These are phyloP conservation scores for Lolium rigidum DNA, from an alignment of 176 grass and related monocot genomes.

Conservation along the genomic window DNA sequence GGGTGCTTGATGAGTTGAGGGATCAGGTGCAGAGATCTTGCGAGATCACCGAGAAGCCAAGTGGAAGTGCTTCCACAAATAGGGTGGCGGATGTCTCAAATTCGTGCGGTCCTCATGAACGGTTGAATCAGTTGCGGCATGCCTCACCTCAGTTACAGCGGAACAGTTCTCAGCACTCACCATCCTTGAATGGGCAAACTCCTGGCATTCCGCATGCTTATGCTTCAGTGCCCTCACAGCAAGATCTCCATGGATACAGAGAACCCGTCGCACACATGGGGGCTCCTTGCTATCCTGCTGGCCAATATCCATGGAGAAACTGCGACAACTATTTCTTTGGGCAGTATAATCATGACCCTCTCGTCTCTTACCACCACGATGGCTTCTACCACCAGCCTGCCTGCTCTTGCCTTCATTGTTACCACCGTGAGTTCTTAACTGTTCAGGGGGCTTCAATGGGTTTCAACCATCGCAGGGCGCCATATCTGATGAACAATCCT, in stretches of 20 bases:
- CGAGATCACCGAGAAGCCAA: slow-evolving; percentile 68
- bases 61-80: slow-evolving; percentile 17
- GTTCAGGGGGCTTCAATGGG: slow-evolving; percentile 56
- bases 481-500: slow-evolving; percentile 52
- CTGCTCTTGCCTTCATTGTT: slow-evolving; percentile 86
- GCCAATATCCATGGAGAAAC: slow-evolving; percentile 58
- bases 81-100: slow-evolving; percentile 34
- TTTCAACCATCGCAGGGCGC: slow-evolving; percentile 59
- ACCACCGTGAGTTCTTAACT: slow-evolving; percentile 40
- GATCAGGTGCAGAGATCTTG: slow-evolving; percentile 83
- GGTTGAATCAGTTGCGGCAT: slow-evolving; percentile 53
- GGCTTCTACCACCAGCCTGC: slow-evolving; percentile 93
- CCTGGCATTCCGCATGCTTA: slow-evolving; percentile 47
- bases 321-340: slow-evolving; percentile 67
- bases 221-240: slow-evolving; percentile 52
- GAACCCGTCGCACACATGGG: slow-evolving; percentile 50
- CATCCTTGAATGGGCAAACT: slow-evolving; percentile 53
- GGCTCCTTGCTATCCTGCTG: slow-evolving; percentile 63
- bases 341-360: slow-evolving; percentile 73
- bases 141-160: slow-evolving; percentile 61
- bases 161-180: slow-evolving; percentile 46
- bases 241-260: slow-evolving; percentile 51
- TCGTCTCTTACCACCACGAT: slow-evolving; percentile 88
- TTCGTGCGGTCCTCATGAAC: slow-evolving; percentile 54
- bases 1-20: slow-evolving; percentile 87